Base-by-base conservation (phyloP, 75 land plant genomes). In the Sequoia sempervirens region DNA sequence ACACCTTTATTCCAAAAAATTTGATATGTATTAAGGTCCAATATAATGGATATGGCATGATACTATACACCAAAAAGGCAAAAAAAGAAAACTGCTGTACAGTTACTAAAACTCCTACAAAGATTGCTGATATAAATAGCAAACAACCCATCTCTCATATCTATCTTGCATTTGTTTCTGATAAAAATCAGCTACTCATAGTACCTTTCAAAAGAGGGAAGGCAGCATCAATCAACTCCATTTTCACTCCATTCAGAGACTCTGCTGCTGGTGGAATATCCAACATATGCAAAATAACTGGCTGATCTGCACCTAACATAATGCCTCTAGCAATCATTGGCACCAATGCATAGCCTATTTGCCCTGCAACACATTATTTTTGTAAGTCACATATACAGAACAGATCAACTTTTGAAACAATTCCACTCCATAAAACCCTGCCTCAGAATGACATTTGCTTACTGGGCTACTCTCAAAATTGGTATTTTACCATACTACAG, bases 331-430 rank as follows among this genome's bases (percentile, higher is more conserved):
- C 99, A 84, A 97, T 92, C 98, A 97, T 96, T 5, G 99, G 98
- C 14, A 96, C 97, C 78, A 97, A 92, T 23, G 99, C 98, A 91
- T 97, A 97, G 4, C 98, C 98, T n/a, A 97, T 97, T 96, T 97
- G 99, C 28, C 99, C 98, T 97, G 93, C 83, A 89, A 75, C 50
- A 76, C 32, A 68, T 47, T 17, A 64, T 47, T 36, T 52, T 32
- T 74, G 11, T 70, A 3, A 61, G 70, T 40, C 78, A 40, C 15
- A 23, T 18, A 15, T 38, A 38, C 10, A 38, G 26, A 40, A 40
- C n/a, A 40, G 7, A 38, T 23, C 43, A 38, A 52, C n/a, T 40
- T 69, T 5, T 20, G 34, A 38, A 20, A 83, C 13, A 45, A n/a
- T 81, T 53, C 12, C 54, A 23, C 13, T 20, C 83, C 26, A 47